Base-by-base conservation (phyloP, 2,329 filamentous ascomycete genomes). In the Thelonectria olida region DNA sequence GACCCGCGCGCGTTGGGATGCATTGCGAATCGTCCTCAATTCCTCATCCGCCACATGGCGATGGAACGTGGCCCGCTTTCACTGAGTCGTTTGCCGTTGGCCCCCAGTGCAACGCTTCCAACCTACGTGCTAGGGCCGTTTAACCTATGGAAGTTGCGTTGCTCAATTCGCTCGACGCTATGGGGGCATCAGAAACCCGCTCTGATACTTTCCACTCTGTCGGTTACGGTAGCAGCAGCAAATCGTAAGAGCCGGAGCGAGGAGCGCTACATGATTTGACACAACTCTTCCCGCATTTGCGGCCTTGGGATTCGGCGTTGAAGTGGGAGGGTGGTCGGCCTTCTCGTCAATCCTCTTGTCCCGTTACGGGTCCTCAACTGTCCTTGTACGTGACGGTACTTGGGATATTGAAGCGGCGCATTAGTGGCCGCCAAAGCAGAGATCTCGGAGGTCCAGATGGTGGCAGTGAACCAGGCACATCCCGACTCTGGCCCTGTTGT, bases 371-470 rank as follows among this genome's bases (percentile, higher is more conserved):
- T 53, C 44, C 59, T 67, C 51, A 58, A 51, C 64, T 58, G 60
- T 67, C 53, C 47, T 61, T 65, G 67, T 67, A 68, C 67, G 59
- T 62, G 52, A 52, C 42, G 54, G 63, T 69, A 68, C 69, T 61
- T 59, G 45, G 48, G 52, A 60, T 38, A 56, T 58, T 59, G 66
- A 54, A 69, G 64, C 62, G 66, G 63, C 74, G 75, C 75, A 75
- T 76, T 74, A 75, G 74, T 69, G 72, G 72, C 68, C 66, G 68
- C 66, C 70, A 71, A 62, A 70, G 63, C 63, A 72, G 67, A 75
- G 71, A 76, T 76, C 71, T 75, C 65, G 69, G 68, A 73, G 68
- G 69, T 65, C 70, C 57, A 67, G 62, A 62, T 69, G 63, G 64
- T 68, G 63, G 65, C 66, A 62, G 64, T 66, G 67, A 75, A 67